Conservation (phyloP, 140 eudicot species). For the Cichorium intybus region DNA sequence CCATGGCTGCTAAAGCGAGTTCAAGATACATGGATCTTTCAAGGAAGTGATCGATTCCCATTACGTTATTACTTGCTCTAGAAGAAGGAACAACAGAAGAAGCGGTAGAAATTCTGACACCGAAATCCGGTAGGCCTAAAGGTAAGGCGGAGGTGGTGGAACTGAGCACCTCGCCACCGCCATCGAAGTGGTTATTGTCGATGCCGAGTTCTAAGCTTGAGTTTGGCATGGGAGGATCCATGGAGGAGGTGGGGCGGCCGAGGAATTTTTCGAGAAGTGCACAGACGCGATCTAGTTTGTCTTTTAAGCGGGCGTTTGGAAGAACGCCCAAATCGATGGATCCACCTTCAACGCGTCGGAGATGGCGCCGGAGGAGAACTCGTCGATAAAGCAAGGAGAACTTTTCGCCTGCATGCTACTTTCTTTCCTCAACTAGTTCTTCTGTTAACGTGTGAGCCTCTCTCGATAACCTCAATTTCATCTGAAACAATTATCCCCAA, state of each 20-base stretch:
- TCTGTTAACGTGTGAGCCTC: too few species aligned
- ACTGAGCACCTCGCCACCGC: slow-evolving; percentile 33
- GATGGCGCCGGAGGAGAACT: too few species aligned
- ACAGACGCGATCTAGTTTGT: slow-evolving; percentile 84
- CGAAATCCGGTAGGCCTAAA: slow-evolving; percentile 59
- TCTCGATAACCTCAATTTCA: too few species aligned
- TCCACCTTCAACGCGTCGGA: too few species aligned
- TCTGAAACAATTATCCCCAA: too few species aligned
- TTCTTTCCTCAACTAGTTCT: too few species aligned
- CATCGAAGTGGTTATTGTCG: slow-evolving; percentile 51
- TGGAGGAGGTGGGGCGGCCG: slow-evolving; percentile 77
- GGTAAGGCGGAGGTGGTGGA: slow-evolving; percentile 48
- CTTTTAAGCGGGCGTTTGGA: slow-evolving; percentile 76
- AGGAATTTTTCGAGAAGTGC: slow-evolving; percentile 77
- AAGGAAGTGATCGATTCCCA: slow-evolving; percentile 64
- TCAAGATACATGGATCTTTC: slow-evolving; percentile 91
- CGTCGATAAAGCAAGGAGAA: too few species aligned
- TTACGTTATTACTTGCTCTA: slow-evolving; percentile 31
- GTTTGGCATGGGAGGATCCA: slow-evolving; percentile 68
- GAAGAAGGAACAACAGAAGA: slow-evolving; percentile 49
- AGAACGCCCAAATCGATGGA: too few species aligned
- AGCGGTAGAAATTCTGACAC: slow-evolving; percentile 52
- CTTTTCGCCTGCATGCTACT: too few species aligned
- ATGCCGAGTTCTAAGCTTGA: slow-evolving; percentile 88
- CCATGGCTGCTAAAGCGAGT: slow-evolving; percentile 94